phyloP scores from a whole-genome alignment of 768 basidiomycete species.

The Mycena amicta region DNA sequence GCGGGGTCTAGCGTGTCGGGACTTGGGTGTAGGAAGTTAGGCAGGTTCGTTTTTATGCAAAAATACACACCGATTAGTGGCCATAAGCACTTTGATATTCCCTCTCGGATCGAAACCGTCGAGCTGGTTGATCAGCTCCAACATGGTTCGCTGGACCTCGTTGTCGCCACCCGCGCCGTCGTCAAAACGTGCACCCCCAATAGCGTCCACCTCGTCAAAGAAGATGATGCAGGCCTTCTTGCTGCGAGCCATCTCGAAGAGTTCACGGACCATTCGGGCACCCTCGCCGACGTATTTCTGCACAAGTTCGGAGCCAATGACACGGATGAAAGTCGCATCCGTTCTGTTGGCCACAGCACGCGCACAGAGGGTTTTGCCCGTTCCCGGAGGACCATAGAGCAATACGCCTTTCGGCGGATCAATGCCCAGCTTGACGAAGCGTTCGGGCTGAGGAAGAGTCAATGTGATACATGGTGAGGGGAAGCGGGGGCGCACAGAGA shows the following conservation, averaged over 20 bases:
- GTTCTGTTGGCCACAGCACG: slow-evolving; percentile 98
- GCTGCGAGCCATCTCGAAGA: slow-evolving; percentile 98
- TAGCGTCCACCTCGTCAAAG: slow-evolving; percentile 98
- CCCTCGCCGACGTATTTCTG: slow-evolving; percentile 99
- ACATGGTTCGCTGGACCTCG: slow-evolving; percentile 98
- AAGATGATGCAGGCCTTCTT: slow-evolving; percentile 99
- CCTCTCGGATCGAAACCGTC: slow-evolving; percentile 98
- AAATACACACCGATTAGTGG: slow-evolving; percentile 88
- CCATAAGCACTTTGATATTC: slow-evolving; percentile 99
- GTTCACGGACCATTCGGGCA: slow-evolving; percentile 96
- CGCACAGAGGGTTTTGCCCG: slow-evolving; percentile 98
- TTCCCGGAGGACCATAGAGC: slow-evolving; percentile 93
- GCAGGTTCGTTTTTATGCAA: no score
- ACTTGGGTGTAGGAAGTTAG: slow-evolving; percentile 46
- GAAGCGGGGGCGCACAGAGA: slow-evolving; percentile 64
- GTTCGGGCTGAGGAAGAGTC: slow-evolving; percentile 78
- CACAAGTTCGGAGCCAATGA: slow-evolving; percentile 98
- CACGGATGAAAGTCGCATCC: slow-evolving; percentile 98
- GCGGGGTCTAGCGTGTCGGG: slow-evolving; percentile 99
- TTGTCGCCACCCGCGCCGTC: slow-evolving; percentile 99
- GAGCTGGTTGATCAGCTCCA: slow-evolving; percentile 97
- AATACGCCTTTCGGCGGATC: slow-evolving; percentile 99
- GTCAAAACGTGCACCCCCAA: slow-evolving; percentile 97
- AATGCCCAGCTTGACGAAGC: slow-evolving; percentile 96
- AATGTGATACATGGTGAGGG: slow-evolving; percentile 8